These are phyloP conservation scores for Eustoma russellianum DNA, from an alignment of 257 asterid genomes.

Conservation along the genomic window DNA sequence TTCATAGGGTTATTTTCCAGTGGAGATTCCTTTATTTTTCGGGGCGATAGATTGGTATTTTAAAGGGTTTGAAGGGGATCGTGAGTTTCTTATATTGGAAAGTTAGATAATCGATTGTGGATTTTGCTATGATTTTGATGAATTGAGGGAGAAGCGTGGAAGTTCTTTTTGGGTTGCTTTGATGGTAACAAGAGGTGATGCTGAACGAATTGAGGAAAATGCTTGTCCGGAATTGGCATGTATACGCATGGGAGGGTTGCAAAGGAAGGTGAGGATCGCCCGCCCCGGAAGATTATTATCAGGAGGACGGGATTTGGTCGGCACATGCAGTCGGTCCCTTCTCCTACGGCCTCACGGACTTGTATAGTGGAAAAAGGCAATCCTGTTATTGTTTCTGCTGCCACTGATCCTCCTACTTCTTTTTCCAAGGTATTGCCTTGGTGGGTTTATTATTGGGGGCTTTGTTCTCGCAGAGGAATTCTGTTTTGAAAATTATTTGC, in stretches of 20 bases:
- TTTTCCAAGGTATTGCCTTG: conserved; percentile 26
- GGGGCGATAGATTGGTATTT: too few species aligned
- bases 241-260: conserved; percentile 32
- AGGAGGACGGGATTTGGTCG: conserved; percentile 11
- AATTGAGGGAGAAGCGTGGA: conserved; percentile 10
- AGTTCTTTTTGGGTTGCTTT: conserved; percentile 11
- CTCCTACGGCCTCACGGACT: conserved; percentile 21
- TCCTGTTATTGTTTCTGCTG: conserved; percentile 8
- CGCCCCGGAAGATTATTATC: conserved; percentile 3
- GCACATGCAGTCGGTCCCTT: conserved; percentile 32
- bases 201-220: conserved; percentile 19
- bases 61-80: too few species aligned
- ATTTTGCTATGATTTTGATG: conserved; percentile 16
- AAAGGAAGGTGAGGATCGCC: conserved; percentile 17
- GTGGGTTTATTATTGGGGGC: neutral
- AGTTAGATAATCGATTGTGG: neutral
- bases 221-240: conserved; percentile 26
- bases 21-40: too few species aligned
- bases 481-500: neutral
- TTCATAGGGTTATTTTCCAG: too few species aligned
- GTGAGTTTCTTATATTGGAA: too few species aligned
- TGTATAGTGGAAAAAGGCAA: conserved; percentile 17
- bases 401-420: conserved; percentile 15
- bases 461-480: neutral
- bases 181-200: conserved; percentile 21